Conservation (phyloP, 768 basidiomycete genomes). For the Tylopilus subfusipes region DNA sequence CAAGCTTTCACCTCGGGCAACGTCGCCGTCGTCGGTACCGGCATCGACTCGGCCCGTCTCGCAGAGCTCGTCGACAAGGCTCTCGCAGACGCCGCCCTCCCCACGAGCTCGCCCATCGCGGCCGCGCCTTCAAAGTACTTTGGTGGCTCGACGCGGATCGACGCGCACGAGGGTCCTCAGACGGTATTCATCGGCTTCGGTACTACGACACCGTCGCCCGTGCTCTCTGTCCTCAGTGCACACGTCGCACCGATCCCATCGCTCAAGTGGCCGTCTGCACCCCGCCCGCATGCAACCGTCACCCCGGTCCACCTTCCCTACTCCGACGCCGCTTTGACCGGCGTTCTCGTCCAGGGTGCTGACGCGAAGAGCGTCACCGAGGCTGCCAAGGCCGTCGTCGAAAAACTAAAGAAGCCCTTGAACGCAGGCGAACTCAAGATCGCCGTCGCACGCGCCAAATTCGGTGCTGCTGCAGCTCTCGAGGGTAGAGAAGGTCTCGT, state of each 20-base stretch:
- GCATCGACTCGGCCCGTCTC: constrained; percentile 72
- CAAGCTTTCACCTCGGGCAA: constrained; percentile 74
- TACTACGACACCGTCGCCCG: constrained; percentile 59
- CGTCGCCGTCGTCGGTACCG: constrained; percentile 83
- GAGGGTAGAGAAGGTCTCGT: constrained; percentile 72
- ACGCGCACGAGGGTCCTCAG: constrained; percentile 56
- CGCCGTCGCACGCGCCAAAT: constrained; percentile 87
- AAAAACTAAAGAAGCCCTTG: constrained; percentile 56
- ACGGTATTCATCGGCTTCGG: constrained; percentile 91
- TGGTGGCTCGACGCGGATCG: constrained; percentile 85
- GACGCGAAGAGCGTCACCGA: constrained; percentile 61
- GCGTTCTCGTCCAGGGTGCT: constrained; percentile 71
- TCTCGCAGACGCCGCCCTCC: constrained; percentile 40
- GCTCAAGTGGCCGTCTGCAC: constrained; percentile 77
- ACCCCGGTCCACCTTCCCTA: constrained; percentile 81
- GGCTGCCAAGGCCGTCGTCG: constrained; percentile 65
- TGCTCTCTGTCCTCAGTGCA: constrained; percentile 74
- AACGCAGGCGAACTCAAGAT: constrained; percentile 70
- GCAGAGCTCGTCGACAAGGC: constrained; percentile 68
- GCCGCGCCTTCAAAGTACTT: constrained; percentile 48
- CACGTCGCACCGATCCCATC: constrained; percentile 76
- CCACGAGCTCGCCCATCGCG: constrained; percentile 34
- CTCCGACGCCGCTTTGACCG: constrained; percentile 88
- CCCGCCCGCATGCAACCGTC: constrained; percentile 61
- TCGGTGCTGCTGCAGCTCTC: constrained; percentile 63